These are phyloP conservation scores for Colletotrichum scovillei DNA, from an alignment of 2,329 filamentous ascomycete genomes.

Conservation along the genomic window DNA sequence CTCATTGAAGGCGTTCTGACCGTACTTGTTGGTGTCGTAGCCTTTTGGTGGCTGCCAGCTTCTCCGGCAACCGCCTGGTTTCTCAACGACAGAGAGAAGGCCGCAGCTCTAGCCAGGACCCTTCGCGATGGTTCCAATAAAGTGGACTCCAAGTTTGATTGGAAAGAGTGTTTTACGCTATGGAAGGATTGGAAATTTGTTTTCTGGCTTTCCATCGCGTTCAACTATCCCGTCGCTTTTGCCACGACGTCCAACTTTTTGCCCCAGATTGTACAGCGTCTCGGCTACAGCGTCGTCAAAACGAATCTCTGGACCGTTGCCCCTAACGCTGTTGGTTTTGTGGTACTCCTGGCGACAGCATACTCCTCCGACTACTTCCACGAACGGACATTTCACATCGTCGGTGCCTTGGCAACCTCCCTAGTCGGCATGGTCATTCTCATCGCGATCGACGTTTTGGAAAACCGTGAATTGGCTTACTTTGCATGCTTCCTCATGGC, in stretches of 20 bases:
- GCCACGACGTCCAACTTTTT: not conserved
- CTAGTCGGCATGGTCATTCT: conserved; percentile 62
- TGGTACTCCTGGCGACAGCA: conserved; percentile 55
- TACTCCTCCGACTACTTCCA: conserved; percentile 57
- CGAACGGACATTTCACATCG: conserved; percentile 61
- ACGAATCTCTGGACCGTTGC: not conserved
- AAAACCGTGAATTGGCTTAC: conserved; percentile 56
- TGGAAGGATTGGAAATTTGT: not conserved
- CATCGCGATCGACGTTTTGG: conserved; percentile 45
- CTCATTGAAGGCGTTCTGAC: not conserved
- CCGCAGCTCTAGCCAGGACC: conserved; percentile 53
- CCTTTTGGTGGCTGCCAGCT: conserved; percentile 6
- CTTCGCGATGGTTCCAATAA: conserved; percentile 52
- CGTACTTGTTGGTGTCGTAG: not conserved
- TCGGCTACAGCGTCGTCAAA: not conserved
- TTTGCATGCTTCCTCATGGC: conserved; percentile 63
- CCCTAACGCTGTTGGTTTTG: conserved; percentile 55
- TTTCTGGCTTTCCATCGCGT: not conserved
- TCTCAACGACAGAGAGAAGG: conserved; percentile 57
- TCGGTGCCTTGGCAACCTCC: conserved; percentile 42
- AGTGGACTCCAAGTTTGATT: not conserved
- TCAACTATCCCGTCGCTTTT: not conserved
- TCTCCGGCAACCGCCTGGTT: conserved; percentile 60
- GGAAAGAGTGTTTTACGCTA: not conserved
- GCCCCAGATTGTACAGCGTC: not conserved